Evolutionary conservation across 805 yeast species (phyloP).

Genomic region (Ogataea pini): DNA sequence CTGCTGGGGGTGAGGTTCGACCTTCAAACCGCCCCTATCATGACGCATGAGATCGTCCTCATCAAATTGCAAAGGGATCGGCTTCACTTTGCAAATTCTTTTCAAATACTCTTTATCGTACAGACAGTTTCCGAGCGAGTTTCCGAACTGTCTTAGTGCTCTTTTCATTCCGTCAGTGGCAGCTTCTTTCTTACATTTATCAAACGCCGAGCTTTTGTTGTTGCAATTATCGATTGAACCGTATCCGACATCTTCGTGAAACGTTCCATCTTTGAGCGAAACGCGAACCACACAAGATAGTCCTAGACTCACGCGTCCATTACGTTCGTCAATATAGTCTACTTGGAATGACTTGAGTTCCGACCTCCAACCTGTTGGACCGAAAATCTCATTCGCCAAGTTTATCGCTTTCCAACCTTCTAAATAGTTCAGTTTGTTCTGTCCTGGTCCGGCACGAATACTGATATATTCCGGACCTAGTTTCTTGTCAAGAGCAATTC

Average conservation of each 20-base stretch:
- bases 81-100: slow-evolving; percentile 46
- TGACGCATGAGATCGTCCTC: slow-evolving; percentile 36
- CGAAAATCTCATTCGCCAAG: slow-evolving; percentile 78
- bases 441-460: slow-evolving; percentile 74
- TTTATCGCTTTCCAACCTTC: slow-evolving; percentile 86
- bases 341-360: slow-evolving; percentile 66
- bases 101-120: slow-evolving; percentile 70
- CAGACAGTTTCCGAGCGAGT: slow-evolving; percentile 79
- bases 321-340: slow-evolving; percentile 68
- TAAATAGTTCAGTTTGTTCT: slow-evolving; percentile 65
- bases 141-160: slow-evolving; percentile 77
- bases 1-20: slow-evolving; percentile 5
- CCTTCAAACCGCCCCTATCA: slow-evolving; percentile 10
- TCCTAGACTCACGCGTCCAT: slow-evolving; percentile 62
- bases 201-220: slow-evolving; percentile 70
- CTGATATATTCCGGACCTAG: slow-evolving; percentile 80
- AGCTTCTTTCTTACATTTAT: slow-evolving; percentile 82
- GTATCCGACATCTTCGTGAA: slow-evolving; percentile 73
- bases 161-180: slow-evolving; percentile 82
- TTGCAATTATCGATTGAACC: slow-evolving; percentile 74
- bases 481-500: slow-evolving; percentile 37
- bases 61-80: slow-evolving; percentile 32
- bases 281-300: slow-evolving; percentile 71
- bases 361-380: slow-evolving; percentile 81
- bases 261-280: slow-evolving; percentile 77